Evolutionary conservation across 305 asterid genomes (phyloP), one percentile per base, ranked within the genome.

Genomic region (Fraxinus baroniana): DNA sequence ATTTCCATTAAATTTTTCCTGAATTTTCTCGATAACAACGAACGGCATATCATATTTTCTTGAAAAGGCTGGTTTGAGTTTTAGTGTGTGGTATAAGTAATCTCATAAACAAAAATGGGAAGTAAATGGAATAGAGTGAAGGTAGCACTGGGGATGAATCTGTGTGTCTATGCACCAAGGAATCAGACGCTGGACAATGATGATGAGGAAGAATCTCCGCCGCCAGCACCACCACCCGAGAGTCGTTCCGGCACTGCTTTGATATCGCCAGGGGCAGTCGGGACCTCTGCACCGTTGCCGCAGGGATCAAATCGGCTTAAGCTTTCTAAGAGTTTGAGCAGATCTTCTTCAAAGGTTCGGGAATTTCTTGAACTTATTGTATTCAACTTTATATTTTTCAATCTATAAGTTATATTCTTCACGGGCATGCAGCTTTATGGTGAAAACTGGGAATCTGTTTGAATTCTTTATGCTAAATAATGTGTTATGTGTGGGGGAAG

Each of bases 271-370:
- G 76, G 41, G 5, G 10, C 41, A 22, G n/a, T 5, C 41, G 20
- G 76, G 44, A 71, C 5, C 24, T 17, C 76, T 71, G 76, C 41
- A 32, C 41, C 39, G 22, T 17, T 71, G 76, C 44, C 24, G 0
- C 76, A 30, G 22, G 76, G 41, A 70, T 70, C 22, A 70, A 84
- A 82, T 79, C 90, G 82, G 79, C 86, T 88, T 74, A 94, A 86
- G 87, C 87, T 92, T 41, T 93, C 97, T 76, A 93, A 88, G 88
- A 97, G 98, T 87, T 92, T 93, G 87, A 90, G 94, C 82, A 90
- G 96, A 90, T 91, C 93, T 90, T 92, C 98, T 87, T 95, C 99
- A 46, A 94, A 93, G 99, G 99, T 97, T 60, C 78, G 71, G 49
- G 78, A 82, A 72, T 76, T 66, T 66, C 46, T 77, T 80, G 57